Percentiles rank a stretch among this genome's conserved stretches.
Evolutionary conservation across 2,329 filamentous ascomycete genomes (phyloP).

Genomic region (Ophiocordyceps camponoti-saundersi): DNA sequence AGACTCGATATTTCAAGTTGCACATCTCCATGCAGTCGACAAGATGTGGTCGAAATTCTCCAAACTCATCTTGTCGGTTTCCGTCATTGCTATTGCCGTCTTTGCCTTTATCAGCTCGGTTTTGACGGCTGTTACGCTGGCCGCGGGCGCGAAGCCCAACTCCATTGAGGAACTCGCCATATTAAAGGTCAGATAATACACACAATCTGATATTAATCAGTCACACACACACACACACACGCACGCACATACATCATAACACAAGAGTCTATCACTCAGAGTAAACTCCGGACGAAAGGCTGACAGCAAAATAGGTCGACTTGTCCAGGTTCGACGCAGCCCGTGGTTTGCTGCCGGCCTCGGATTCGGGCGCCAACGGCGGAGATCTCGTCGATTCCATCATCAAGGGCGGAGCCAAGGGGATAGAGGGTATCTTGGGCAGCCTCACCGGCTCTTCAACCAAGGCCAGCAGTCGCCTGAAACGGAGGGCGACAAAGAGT

Average conservation of each 20-base stretch:
- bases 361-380: background rate
- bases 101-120: background rate
- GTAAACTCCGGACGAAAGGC: too few species aligned
- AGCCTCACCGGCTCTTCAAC: background rate
- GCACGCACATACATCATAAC: too few species aligned
- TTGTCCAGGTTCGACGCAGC: background rate
- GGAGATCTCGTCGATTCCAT: background rate
- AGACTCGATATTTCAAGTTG: too few species aligned
- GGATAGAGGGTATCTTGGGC: background rate
- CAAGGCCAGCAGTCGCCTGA: background rate
- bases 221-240: too few species aligned
- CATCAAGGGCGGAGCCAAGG: background rate
- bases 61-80: background rate
- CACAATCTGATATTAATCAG: too few species aligned
- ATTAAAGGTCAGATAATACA: background rate
- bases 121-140: background rate
- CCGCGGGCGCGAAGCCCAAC: background rate
- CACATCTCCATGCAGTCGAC: background rate
- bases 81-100: background rate
- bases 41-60: background rate
- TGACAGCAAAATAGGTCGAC: background rate
- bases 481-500: background rate
- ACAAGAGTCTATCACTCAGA: too few species aligned
- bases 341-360: background rate
- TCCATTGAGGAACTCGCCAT: background rate